Percentiles rank a stretch among this genome's conserved stretches.
Evolutionary conservation across 169 alveolate genomes (phyloP).

Genomic region (Eimeria necatrix): DNA sequence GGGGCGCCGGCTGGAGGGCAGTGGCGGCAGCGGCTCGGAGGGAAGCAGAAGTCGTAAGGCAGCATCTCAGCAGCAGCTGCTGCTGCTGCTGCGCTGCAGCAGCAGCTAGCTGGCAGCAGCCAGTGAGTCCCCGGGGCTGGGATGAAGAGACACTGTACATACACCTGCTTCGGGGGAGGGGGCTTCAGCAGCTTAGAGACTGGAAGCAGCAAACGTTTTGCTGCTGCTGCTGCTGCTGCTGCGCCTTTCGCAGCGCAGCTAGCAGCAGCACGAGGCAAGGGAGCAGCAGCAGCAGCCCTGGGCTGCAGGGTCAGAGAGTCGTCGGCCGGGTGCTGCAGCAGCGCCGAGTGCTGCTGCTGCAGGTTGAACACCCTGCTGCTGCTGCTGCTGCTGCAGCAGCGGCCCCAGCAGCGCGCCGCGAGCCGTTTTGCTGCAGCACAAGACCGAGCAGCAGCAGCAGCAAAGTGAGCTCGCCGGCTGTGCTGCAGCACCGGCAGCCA

Average conservation of each 20-base stretch:
- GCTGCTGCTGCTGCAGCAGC: slow-evolving; percentile 37
- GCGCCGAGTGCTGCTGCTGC: slow-evolving; percentile 32
- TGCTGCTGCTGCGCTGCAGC: slow-evolving; percentile 57
- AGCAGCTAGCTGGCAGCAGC: slow-evolving; percentile 68
- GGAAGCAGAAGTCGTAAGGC: slow-evolving; percentile 50
- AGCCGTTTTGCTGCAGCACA: slow-evolving; percentile 30
- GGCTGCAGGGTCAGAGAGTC: not conserved
- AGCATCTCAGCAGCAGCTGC: slow-evolving; percentile 42
- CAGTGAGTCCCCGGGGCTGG: slow-evolving; percentile 59
- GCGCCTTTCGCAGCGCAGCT: not conserved
- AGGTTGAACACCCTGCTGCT: slow-evolving; percentile 18
- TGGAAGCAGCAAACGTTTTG: slow-evolving; percentile 47
- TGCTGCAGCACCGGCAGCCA: slow-evolving; percentile 77
- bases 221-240: slow-evolving; percentile 62
- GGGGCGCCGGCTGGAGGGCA: not conserved
- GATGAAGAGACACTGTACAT: slow-evolving; percentile 41
- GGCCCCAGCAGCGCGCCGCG: not conserved
- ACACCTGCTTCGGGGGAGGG: slow-evolving; percentile 52
- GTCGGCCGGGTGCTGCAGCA: slow-evolving; percentile 57
- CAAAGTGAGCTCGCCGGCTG: slow-evolving; percentile 34
- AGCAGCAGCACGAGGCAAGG: not conserved
- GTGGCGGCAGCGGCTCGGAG: slow-evolving; percentile 63
- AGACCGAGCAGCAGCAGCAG: slow-evolving; percentile 2
- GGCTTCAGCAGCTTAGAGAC: slow-evolving; percentile 31
- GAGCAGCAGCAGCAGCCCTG: not conserved